Percentiles rank a stretch among this genome's conserved stretches.
Evolutionary conservation across 208 protist genomes (phyloP).

Genomic region (Wallacemonas sp.): DNA sequence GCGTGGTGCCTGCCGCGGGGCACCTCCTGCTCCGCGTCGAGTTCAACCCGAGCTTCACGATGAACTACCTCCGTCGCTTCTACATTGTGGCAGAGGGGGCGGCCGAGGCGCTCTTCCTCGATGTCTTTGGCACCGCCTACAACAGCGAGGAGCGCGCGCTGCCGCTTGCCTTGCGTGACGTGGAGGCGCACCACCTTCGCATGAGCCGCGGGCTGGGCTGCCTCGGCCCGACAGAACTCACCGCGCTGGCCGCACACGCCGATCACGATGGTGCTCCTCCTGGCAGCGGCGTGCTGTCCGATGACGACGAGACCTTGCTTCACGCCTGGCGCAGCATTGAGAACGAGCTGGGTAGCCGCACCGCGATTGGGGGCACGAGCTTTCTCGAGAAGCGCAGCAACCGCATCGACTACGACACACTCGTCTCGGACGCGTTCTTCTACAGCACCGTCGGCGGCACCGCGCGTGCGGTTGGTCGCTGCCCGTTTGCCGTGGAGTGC

Average conservation of each 20-base stretch:
- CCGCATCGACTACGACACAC: constrained; percentile 15
- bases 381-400: constrained; percentile 18
- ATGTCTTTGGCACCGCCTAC: constrained; percentile 89
- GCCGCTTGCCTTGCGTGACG: constrained; percentile 51
- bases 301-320: constrained; percentile 29
- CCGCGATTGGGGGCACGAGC: background rate
- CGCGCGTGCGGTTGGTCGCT: constrained; percentile 2
- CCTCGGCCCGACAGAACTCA: constrained; percentile 63
- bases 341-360: constrained; percentile 19
- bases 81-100: constrained; percentile 62
- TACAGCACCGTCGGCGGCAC: constrained; percentile 12
- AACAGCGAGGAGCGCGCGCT: constrained; percentile 51
- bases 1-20: constrained; percentile 51
- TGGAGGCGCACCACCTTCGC: constrained; percentile 63
- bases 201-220: constrained; percentile 54
- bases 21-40: constrained; percentile 50
- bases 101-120: constrained; percentile 55
- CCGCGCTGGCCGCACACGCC: constrained; percentile 35
- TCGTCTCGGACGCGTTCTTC: constrained; percentile 14
- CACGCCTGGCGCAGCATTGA: constrained; percentile 25
- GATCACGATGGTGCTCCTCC: background rate
- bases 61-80: constrained; percentile 88
- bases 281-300: background rate
- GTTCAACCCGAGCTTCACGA: constrained; percentile 73
- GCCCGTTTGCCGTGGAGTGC: constrained; percentile 45